Evolutionary conservation across 345 rosid genomes (phyloP).

Genomic region (Durio zibethinus): DNA sequence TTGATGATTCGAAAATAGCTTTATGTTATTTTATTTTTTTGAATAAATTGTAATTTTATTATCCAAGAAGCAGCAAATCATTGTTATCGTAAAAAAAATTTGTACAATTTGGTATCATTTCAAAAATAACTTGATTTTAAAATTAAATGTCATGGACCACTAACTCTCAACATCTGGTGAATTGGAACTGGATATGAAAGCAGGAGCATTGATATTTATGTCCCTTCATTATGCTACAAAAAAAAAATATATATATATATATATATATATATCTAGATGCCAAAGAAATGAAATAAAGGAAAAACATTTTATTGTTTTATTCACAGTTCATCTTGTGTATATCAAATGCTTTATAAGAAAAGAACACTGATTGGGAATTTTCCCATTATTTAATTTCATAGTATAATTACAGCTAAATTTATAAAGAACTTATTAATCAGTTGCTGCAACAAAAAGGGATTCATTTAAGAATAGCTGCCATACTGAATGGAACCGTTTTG

Average conservation of each 20-base stretch:
- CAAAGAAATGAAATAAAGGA: neutral
- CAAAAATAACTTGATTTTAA: no score
- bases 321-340: neutral
- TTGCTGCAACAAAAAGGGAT: neutral
- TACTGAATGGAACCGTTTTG: neutral
- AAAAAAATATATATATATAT: no score
- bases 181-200: neutral
- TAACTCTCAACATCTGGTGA: no score
- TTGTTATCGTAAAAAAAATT: no score
- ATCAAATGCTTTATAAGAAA: neutral
- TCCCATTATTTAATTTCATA: neutral
- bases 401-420: neutral
- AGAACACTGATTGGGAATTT: neutral
- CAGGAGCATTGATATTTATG: neutral
- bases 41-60: no score
- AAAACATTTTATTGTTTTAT: neutral
- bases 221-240: neutral
- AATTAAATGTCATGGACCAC: no score
- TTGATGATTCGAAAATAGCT: neutral
- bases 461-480: neutral
- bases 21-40: no score
- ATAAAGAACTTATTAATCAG: neutral
- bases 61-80: no score
- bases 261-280: neutral
- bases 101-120: no score